phyloP scores from a whole-genome alignment of 2,329 filamentous ascomycete genomes.

The Microdochium trichocladiopsis region DNA sequence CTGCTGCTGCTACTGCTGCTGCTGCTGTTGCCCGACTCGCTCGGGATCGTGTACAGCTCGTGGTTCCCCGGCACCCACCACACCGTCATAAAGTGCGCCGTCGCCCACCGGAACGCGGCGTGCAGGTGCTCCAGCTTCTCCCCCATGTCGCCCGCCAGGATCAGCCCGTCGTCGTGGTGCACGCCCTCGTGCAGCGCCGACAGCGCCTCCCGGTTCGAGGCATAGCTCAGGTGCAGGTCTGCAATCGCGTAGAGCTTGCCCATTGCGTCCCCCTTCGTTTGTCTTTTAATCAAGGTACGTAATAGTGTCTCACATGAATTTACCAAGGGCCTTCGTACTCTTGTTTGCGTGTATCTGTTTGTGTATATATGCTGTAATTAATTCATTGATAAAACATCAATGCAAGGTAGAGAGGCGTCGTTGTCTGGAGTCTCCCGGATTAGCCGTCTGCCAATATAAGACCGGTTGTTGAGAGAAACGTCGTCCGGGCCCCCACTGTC shows the following conservation, averaged over 20 bases:
- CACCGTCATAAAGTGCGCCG: constrained; percentile 26
- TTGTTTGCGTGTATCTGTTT: no score
- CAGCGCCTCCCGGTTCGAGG: constrained; percentile 22
- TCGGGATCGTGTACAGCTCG: constrained; percentile 45
- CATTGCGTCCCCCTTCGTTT: not conserved
- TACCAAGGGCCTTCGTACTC: no score
- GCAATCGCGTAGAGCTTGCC: constrained; percentile 27
- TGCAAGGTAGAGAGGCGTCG: no score
- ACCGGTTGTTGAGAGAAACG: no score
- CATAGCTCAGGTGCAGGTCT: constrained; percentile 27
- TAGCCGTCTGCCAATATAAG: no score
- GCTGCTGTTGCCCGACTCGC: constrained; percentile 3
- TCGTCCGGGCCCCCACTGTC: no score
- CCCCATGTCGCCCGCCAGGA: constrained; percentile 27
- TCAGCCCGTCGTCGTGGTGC: constrained; percentile 26
- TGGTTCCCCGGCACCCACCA: constrained; percentile 53
- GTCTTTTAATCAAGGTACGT: not conserved
- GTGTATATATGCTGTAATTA: no score
- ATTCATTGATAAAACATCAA: no score
- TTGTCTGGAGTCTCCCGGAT: no score
- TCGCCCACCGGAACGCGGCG: constrained; percentile 22
- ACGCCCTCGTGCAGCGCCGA: constrained; percentile 13
- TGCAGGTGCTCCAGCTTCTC: constrained; percentile 26
- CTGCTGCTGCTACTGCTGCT: not conserved
- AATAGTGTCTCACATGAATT: no score